phyloP scores from a whole-genome alignment of 2,329 filamentous ascomycete species.

The Coleophoma crateriformis region DNA sequence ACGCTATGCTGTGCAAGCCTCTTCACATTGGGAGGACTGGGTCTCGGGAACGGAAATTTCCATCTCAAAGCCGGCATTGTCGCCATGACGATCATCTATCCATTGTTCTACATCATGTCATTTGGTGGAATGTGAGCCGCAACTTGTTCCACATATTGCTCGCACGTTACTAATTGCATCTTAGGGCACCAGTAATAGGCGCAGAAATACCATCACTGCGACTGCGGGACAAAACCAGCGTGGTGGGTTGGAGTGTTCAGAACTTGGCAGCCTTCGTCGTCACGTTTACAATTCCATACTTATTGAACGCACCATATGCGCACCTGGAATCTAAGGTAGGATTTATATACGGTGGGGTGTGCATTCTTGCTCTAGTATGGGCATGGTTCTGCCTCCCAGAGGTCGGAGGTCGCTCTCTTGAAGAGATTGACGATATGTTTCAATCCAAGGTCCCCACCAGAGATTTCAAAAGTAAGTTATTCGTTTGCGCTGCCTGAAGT shows the following conservation, averaged over 20 bases:
- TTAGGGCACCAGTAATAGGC: too few species aligned
- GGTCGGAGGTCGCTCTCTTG: slow-evolving; percentile 30
- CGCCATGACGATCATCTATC: not conserved
- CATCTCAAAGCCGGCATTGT: not conserved
- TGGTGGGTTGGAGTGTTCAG: too few species aligned
- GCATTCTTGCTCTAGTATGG: slow-evolving; percentile 17
- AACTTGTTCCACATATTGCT: too few species aligned
- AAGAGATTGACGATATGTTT: slow-evolving; percentile 30
- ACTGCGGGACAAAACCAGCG: too few species aligned
- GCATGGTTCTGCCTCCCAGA: slow-evolving; percentile 31
- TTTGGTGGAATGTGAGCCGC: too few species aligned
- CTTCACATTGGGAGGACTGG: not conserved
- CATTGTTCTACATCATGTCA: not conserved
- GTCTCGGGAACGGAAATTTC: not conserved
- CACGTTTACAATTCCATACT: slow-evolving; percentile 32
- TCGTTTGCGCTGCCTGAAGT: too few species aligned
- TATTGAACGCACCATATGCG: slow-evolving; percentile 29
- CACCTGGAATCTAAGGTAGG: slow-evolving; percentile 29
- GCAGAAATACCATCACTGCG: not conserved
- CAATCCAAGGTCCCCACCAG: slow-evolving; percentile 9
- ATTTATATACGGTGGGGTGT: slow-evolving; percentile 28
- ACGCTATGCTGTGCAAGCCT: not conserved
- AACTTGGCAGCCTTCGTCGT: slow-evolving; percentile 17
- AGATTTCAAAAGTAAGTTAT: slow-evolving; percentile 5
- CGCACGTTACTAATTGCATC: too few species aligned